These are phyloP conservation scores for Phialophora verrucosa DNA, from an alignment of 2,329 filamentous ascomycete species.

Conservation along the genomic window DNA sequence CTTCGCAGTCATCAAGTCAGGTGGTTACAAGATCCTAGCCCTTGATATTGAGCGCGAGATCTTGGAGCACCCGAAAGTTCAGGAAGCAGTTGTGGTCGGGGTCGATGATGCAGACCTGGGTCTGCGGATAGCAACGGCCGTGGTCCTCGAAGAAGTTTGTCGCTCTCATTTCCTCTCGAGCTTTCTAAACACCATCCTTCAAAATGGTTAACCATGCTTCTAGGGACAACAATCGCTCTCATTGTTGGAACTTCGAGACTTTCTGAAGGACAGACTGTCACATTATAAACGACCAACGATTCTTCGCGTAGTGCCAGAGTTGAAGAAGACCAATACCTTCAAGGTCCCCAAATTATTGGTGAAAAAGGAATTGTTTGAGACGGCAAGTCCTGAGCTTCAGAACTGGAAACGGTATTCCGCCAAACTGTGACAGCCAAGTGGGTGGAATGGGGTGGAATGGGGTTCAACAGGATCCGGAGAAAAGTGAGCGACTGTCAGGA, in stretches of 20 bases:
- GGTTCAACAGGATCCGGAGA: no score
- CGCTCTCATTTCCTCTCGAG: not conserved
- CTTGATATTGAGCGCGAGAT: conserved; percentile 57
- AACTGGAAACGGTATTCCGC: no score
- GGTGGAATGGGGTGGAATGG: no score
- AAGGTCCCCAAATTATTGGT: conserved; percentile 1
- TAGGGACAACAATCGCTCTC: not conserved
- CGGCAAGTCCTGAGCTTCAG: no score
- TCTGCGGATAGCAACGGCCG: conserved; percentile 53
- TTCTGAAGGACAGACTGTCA: not conserved
- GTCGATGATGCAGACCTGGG: conserved; percentile 56
- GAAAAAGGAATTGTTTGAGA: conserved; percentile 4
- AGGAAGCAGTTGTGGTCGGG: conserved; percentile 56
- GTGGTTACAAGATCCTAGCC: conserved; percentile 56
- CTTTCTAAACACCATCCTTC: not conserved
- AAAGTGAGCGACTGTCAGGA: no score
- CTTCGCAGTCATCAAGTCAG: conserved; percentile 24
- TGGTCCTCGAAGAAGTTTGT: conserved; percentile 39
- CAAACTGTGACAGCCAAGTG: no score
- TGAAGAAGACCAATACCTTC: conserved; percentile 53
- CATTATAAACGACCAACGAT: conserved; percentile 56
- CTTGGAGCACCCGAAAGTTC: conserved; percentile 51
- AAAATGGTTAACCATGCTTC: not conserved
- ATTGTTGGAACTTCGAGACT: not conserved
- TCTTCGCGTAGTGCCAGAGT: conserved; percentile 51